phyloP scores from a whole-genome alignment of 75 land plant genomes.

The Ceratopteris richardii region DNA sequence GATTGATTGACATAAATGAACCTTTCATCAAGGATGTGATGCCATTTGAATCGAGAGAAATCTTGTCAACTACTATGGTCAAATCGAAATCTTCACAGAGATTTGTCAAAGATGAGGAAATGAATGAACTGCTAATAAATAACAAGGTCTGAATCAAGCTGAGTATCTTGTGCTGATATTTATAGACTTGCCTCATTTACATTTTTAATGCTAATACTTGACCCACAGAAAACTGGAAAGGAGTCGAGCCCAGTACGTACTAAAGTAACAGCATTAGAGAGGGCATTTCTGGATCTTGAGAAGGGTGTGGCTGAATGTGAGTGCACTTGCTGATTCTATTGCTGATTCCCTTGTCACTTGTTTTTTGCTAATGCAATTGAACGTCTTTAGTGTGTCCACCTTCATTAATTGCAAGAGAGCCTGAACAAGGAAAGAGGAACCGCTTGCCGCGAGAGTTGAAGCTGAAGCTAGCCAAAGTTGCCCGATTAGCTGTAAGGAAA shows the following conservation, averaged over 20 bases:
- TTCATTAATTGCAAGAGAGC: slow-evolving; percentile 23
- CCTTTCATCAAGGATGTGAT: background rate
- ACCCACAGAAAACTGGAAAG: slow-evolving; percentile 41
- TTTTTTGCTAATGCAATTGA: background rate
- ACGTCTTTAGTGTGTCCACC: slow-evolving; percentile 28
- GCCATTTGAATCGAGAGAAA: background rate
- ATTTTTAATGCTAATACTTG: background rate
- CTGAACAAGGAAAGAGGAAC: slow-evolving; percentile 30
- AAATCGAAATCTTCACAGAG: slow-evolving; percentile 7
- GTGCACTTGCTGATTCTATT: slow-evolving; percentile 6
- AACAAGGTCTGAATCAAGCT: background rate
- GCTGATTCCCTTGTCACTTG: background rate
- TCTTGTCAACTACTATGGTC: background rate
- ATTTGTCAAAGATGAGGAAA: slow-evolving; percentile 13
- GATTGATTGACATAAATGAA: slow-evolving; percentile 5
- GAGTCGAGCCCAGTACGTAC: slow-evolving; percentile 58
- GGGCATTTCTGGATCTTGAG: slow-evolving; percentile 79
- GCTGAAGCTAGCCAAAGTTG: slow-evolving; percentile 45
- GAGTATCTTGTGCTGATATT: background rate
- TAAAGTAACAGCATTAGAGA: slow-evolving; percentile 69
- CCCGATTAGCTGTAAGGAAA: slow-evolving; percentile 41
- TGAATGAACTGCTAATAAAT: slow-evolving; percentile 6
- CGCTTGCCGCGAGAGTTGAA: slow-evolving; percentile 41
- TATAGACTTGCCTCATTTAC: background rate
- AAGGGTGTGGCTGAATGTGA: slow-evolving; percentile 71